A percentile compares a stretch with the other conserved stretches of the same genome.
Evolutionary conservation across 2,329 filamentous ascomycete species (phyloP).

Genomic region (Coniochaeta ligniaria): DNA sequence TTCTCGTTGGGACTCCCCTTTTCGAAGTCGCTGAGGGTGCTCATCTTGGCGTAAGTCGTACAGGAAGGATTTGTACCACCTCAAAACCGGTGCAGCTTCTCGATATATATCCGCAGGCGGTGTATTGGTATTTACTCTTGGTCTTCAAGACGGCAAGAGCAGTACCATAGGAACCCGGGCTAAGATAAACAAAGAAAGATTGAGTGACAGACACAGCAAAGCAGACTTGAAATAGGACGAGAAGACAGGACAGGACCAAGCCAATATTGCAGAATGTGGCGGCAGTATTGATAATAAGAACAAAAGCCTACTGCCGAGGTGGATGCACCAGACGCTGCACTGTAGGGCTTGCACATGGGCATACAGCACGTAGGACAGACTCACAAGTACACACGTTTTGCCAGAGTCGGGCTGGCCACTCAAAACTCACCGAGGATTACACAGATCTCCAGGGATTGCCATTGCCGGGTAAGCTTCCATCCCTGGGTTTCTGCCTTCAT

Average conservation of each 20-base stretch:
- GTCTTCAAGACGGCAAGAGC: neutral
- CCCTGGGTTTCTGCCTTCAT: neutral
- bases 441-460: neutral
- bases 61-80: neutral
- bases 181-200: neutral
- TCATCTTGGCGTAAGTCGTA: neutral
- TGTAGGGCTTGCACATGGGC: neutral
- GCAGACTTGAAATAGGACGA: neutral
- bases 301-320: neutral
- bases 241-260: neutral
- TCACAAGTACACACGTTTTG: neutral
- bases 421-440: neutral
- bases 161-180: neutral
- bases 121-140: neutral
- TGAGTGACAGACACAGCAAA: neutral
- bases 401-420: neutral
- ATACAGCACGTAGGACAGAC: neutral
- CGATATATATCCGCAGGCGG: neutral
- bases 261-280: neutral
- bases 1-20: neutral
- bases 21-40: neutral
- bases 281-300: neutral
- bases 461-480: neutral
- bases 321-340: neutral
- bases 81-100: neutral